Base-by-base conservation (phyloP, 768 basidiomycete species). In the Serpula lacrymans region DNA sequence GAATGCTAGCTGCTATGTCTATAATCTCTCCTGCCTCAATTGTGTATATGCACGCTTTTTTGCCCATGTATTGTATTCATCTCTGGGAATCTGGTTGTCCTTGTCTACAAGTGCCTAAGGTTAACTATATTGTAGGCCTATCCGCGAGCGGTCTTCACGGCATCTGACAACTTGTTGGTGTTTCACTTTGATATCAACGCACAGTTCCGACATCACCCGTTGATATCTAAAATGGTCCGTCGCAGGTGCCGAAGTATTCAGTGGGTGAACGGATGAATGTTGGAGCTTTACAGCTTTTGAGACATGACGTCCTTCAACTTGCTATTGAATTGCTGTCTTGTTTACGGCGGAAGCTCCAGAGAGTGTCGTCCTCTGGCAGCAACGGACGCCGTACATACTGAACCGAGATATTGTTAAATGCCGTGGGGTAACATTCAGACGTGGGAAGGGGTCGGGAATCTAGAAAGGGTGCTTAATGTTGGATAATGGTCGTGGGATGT, bases 351-450 rank as follows among this genome's bases (percentile, higher is more conserved):
- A 4, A 49, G 44, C 4, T 46, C 42, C 59, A 67, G 53, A 63
- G 64, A 6, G 42, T 29, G 44, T 43, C 37, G 22, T 52, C 59
- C 7, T 43, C 41, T 16, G 40, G 54, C 20, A 57, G 45, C 6
- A 56, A 43, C 16, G 51, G 43, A 2, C 46, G 32, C 5, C 34
- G 52, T 39, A 70, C 58, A 52, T 64, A 78, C 58, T 86, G 84
- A 1, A 82, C 64, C 11, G 82, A 69, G 23, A 72, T 75, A 56
- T 74, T 82, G 53, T 78, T 84, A 67, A 88, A 88, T 13, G 84
- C 83, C 14, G 75, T 72, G 14, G 80, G 73, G 63, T 71, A 78
- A 5, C 60, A 43, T 17, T 46, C 44, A n/a, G 72, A 75, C 26
- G 59, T 47, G 47, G 80, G 82, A 36, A 88, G 64, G 11, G 72